A percentile compares a stretch with the other conserved stretches of the same genome.
Conservation (phyloP, 768 basidiomycete species). For the Wakefieldia striispora region DNA sequence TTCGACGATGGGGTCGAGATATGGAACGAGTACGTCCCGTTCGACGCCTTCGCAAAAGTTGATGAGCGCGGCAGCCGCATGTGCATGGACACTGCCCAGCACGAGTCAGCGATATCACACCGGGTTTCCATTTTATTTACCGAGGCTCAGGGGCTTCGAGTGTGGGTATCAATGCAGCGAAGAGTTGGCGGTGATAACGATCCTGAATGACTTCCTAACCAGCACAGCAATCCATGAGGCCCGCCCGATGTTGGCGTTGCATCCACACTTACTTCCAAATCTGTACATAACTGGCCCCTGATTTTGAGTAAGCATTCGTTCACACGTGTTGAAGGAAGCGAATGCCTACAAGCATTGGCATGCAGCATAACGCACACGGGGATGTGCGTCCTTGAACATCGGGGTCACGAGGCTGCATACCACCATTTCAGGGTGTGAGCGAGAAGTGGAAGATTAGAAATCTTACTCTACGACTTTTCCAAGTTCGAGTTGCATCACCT, state of each 20-base stretch:
- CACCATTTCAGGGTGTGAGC: background rate
- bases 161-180: constrained; percentile 67
- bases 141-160: constrained; percentile 74
- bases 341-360: constrained; percentile 77
- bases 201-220: constrained; percentile 72
- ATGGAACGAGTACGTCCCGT: constrained; percentile 67
- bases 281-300: constrained; percentile 87
- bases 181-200: constrained; percentile 63
- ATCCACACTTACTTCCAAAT: constrained; percentile 61
- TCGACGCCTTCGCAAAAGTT: constrained; percentile 90
- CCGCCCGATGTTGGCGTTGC: background rate
- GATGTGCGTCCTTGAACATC: constrained; percentile 77
- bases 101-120: constrained; percentile 2
- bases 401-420: constrained; percentile 63
- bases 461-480: constrained; percentile 78
- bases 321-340: background rate
- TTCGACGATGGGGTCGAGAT: constrained; percentile 78
- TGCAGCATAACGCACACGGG: constrained; percentile 70
- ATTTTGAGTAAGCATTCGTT: background rate
- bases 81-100: constrained; percentile 68
- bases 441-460: background rate
- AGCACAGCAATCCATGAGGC: background rate
- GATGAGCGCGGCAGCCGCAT: constrained; percentile 84
- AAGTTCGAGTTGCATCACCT: constrained; percentile 81
- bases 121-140: constrained; percentile 33